A percentile compares a stretch with the other conserved stretches of the same genome.
phyloP scores from a whole-genome alignment of 2,329 filamentous ascomycete genomes.

The Coniella vitis region DNA sequence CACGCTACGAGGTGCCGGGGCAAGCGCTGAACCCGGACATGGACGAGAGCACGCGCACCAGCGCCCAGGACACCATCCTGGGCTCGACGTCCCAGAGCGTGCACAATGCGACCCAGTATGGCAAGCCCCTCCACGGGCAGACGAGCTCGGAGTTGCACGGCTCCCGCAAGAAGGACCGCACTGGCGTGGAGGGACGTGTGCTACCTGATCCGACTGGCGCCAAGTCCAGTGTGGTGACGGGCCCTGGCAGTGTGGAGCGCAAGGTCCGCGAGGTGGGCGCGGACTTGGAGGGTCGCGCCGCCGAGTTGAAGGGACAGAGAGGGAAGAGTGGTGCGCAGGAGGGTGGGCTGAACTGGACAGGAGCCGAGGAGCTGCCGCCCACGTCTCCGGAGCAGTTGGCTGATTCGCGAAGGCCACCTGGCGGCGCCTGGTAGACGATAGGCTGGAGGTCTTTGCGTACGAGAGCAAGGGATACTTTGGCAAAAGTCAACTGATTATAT shows the following conservation, averaged over 20 bases:
- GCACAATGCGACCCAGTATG: slow-evolving; percentile 33
- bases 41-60: slow-evolving; percentile 19
- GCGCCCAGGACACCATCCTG: slow-evolving; percentile 30
- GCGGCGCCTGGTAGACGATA: slow-evolving; percentile 16
- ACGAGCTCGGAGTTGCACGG: slow-evolving; percentile 34
- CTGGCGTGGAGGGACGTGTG: slow-evolving; percentile 32
- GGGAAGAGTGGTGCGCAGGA: slow-evolving; percentile 9
- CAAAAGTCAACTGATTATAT: no score
- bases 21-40: slow-evolving; percentile 27
- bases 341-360: slow-evolving; percentile 13
- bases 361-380: slow-evolving; percentile 16
- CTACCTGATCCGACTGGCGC: no score
- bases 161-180: slow-evolving; percentile 29
- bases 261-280: slow-evolving; percentile 22
- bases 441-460: no score
- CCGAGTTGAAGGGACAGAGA: slow-evolving; percentile 15
- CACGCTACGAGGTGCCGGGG: slow-evolving; percentile 28
- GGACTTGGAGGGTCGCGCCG: slow-evolving; percentile 20
- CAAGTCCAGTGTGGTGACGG: slow-evolving; percentile 12
- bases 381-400: slow-evolving; percentile 17
- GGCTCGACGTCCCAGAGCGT: slow-evolving; percentile 40
- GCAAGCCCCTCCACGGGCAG: slow-evolving; percentile 37
- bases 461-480: no score
- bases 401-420: no score
- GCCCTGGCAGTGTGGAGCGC: slow-evolving; percentile 22